Evolutionary conservation across 371 early-diverging fungal genomes (phyloP), one percentile per base, ranked within the genome.

Genomic region (Syncephalastrum sp.): DNA sequence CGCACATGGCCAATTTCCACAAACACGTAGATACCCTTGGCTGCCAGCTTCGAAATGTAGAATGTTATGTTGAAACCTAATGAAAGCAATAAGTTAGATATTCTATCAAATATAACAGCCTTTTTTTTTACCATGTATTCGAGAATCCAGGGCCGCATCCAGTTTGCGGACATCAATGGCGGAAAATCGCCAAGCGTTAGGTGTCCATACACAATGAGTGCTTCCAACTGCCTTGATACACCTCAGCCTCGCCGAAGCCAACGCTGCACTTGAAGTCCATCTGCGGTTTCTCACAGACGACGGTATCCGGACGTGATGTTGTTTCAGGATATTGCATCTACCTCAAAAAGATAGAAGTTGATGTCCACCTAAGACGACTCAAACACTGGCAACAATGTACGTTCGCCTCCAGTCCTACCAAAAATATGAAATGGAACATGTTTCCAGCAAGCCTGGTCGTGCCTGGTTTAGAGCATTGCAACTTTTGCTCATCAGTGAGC

Each of bases 131-230:
- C 19, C 52, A 52, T 52, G 57, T 15, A 53, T 53, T 53, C 53
- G 54, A 15, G 50, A 53, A 13, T 41, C 60, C 3, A 59, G 38
- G 16, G 43, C 6, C 14, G 58, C 50, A 29, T 60, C 56, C 23
- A 68, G 23, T 21, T 57, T 53, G 54, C 53, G 53, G 19, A 57
- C 56, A 55, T 63, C 68, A 50, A 68, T 63, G 5, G 61, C 59
- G 53, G 25, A 68, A 61, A 16, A 54, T 59, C 3, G 59, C 59
- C 55, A 63, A 38, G n/a, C 59, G 51, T 21, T 63, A 50, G 2
- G 56, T 44, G 41, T 62, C 63, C 50, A 59, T 43, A 33, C 59
- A 60, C 38, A 65, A 43, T 42, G 16, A 5, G 19, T 61, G 17
- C 27, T 44, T 50, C 48, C 61, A 47, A 17, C 53, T 50, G 42